Base-by-base conservation (phyloP, 2,329 filamentous ascomycete species). In the Blastomyces silverae region DNA sequence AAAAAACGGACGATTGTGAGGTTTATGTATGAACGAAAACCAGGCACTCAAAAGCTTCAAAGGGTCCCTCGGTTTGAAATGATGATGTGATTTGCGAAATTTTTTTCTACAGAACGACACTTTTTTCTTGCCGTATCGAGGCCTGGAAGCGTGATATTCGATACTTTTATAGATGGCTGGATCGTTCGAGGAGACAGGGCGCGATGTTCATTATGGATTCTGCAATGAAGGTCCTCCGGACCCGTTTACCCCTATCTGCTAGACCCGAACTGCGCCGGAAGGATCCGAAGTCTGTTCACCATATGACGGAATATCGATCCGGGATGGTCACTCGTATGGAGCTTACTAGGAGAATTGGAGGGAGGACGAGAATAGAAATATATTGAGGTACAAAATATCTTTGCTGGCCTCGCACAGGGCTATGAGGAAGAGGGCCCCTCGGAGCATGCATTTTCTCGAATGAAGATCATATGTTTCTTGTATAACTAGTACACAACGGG, bases 1-100 rank as follows among this genome's bases (percentile, higher is more conserved):
- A 70, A 3, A 22, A 58, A 22, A 13, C 15, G 6, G 8, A 34
- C 44, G 3, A 61, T 61, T 46, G 22, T 31, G 25, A 61, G 39
- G 15, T n/a, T 17, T 25, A 50, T 31, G 17, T 42, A 60, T 48
- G 39, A 48, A 34, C 7, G 44, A 5, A 61, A n/a, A 11, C 15
- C 25, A 6, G 56, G 31, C 5, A 13, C n/a, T 11, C 1, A 50
- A 61, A 25, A 48, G 10, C 13, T n/a, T 42, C 28, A 7, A 6
- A 31, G 10, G 28, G 53, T 56, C 7, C 2, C 17, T 59, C 57
- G 37, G 13, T 4, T 20, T 42, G 57, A n/a, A 20, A 44, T 44
- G 57, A 42, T 42, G 37, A 10, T 5, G n/a, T 39, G n/a, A 44
- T 25, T 25, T 59, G 20, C 15, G 39, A 44, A 22, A 59, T 13